These are phyloP conservation scores for Calvatia gigantea DNA, from an alignment of 768 basidiomycete genomes.

Conservation along the genomic window DNA sequence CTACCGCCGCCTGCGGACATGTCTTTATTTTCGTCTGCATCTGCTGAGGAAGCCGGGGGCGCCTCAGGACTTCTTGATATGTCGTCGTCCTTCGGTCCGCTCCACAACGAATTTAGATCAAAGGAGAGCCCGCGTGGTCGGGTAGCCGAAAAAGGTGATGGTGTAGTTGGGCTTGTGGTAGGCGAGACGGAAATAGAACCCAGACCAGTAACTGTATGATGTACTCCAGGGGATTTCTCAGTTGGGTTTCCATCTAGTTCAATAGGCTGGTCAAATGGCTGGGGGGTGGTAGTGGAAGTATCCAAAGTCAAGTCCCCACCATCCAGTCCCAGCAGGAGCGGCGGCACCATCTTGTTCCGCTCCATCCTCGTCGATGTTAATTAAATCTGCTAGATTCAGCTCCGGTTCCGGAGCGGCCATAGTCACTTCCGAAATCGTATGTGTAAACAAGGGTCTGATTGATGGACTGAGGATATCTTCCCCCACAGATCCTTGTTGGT, in stretches of 20 bases:
- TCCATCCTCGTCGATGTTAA: constrained; percentile 71
- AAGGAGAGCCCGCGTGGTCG: constrained; percentile 52
- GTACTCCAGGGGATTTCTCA: constrained; percentile 4
- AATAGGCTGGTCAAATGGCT: constrained; percentile 7
- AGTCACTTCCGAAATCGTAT: constrained; percentile 33
- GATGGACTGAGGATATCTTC: constrained; percentile 13
- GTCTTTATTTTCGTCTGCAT: constrained; percentile 21
- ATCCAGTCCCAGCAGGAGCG: constrained; percentile 9
- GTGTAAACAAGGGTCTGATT: constrained; percentile 26
- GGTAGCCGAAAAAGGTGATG: constrained; percentile 46
- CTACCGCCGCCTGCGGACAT: not conserved
- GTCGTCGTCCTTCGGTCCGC: constrained; percentile 35
- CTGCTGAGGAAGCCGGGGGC: constrained; percentile 11
- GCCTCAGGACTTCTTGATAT: constrained; percentile 12
- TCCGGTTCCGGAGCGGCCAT: constrained; percentile 46
- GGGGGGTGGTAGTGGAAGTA: constrained; percentile 7
- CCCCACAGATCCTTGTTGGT: constrained; percentile 17
- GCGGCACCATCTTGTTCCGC: constrained; percentile 26
- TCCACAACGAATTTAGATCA: constrained; percentile 73
- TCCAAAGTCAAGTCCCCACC: constrained; percentile 16
- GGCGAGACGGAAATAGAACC: constrained; percentile 15
- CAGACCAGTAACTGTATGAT: constrained; percentile 14
- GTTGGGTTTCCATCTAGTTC: not conserved
- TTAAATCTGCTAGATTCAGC: constrained; percentile 70
- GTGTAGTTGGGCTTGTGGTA: constrained; percentile 21